Conservation (phyloP, 2,329 filamentous ascomycete species). For the Trematosphaeria pertusa region DNA sequence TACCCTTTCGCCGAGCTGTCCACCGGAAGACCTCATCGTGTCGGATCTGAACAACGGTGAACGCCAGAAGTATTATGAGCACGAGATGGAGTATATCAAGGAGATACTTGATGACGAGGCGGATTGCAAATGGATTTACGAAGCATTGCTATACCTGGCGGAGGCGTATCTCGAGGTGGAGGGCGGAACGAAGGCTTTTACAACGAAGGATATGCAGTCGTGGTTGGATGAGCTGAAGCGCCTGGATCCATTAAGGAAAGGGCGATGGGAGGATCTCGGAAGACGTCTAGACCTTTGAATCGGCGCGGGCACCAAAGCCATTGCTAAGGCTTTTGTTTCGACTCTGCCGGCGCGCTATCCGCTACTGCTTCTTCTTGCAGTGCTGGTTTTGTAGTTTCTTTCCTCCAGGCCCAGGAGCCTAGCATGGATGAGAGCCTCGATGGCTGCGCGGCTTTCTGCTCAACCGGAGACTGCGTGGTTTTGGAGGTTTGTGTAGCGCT, state of each 20-base stretch:
- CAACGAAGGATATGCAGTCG: slow-evolving; percentile 53
- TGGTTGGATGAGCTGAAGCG: slow-evolving; percentile 70
- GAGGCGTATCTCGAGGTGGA: slow-evolving; percentile 63
- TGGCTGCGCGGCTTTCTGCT: slow-evolving; percentile 12
- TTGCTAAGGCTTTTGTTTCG: slow-evolving; percentile 62
- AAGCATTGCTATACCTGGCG: slow-evolving; percentile 80
- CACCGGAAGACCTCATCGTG: slow-evolving; percentile 65
- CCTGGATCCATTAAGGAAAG: slow-evolving; percentile 76
- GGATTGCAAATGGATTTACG: slow-evolving; percentile 88
- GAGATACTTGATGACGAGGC: slow-evolving; percentile 70
- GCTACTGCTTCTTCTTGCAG: slow-evolving; percentile 65
- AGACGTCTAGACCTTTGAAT: slow-evolving; percentile 51
- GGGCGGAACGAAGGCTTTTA: slow-evolving; percentile 46
- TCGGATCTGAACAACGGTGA: slow-evolving; percentile 68
- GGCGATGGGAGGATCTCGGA: slow-evolving; percentile 78
- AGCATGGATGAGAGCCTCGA: slow-evolving; percentile 30
- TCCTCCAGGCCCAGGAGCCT: slow-evolving; percentile 44
- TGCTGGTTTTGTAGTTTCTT: slow-evolving; percentile 60
- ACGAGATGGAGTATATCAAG: slow-evolving; percentile 78
- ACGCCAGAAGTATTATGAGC: slow-evolving; percentile 68
- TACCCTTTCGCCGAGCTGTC: slow-evolving; percentile 60
- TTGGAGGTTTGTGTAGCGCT: slow-evolving; percentile 16
- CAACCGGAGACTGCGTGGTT: slow-evolving; percentile 14
- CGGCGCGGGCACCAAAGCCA: neutral
- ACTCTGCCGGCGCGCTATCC: slow-evolving; percentile 66